Conservation (phyloP, 805 yeast genomes). For the Schwanniomyces yamadae region DNA sequence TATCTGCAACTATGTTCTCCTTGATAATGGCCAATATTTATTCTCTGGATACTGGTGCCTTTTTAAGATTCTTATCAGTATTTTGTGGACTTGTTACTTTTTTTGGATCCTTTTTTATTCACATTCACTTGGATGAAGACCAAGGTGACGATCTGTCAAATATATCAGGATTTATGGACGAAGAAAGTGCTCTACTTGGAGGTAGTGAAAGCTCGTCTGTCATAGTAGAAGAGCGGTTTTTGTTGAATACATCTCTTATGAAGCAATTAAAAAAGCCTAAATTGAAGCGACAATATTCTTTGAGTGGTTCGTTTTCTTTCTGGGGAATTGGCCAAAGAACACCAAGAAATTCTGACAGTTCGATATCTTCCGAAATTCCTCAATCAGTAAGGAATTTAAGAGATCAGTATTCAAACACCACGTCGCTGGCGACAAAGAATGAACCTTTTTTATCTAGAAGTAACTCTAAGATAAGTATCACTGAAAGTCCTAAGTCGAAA, state of each 20-base stretch:
- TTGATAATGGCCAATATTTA: slow-evolving; percentile 54
- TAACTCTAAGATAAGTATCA: not conserved
- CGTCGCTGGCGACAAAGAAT: slow-evolving; percentile 7
- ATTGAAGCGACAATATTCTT: slow-evolving; percentile 12
- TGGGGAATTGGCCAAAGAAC: slow-evolving; percentile 42
- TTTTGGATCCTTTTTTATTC: slow-evolving; percentile 46
- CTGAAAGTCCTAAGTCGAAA: not conserved
- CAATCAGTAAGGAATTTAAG: slow-evolving; percentile 7
- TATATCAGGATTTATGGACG: slow-evolving; percentile 2
- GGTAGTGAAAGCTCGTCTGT: not conserved
- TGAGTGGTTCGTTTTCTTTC: slow-evolving; percentile 36
- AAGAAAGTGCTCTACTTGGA: slow-evolving; percentile 3
- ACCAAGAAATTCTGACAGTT: slow-evolving; percentile 18
- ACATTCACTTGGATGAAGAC: slow-evolving; percentile 31
- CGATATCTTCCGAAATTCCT: slow-evolving; percentile 14
- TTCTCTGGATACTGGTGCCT: slow-evolving; percentile 50
- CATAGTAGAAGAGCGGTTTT: too few relatives aligned
- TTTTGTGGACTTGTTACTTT: slow-evolving; percentile 50
- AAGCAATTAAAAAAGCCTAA: too few relatives aligned
- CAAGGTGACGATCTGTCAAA: slow-evolving; percentile 6
- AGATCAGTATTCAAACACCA: slow-evolving; percentile 1
- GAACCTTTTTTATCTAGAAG: slow-evolving; percentile 7
- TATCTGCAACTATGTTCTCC: slow-evolving; percentile 67
- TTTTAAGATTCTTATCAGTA: slow-evolving; percentile 54
- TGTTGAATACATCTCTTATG: too few relatives aligned